phyloP scores from a whole-genome alignment of 2,329 filamentous ascomycete genomes.

The Dactylellina haptotyla region DNA sequence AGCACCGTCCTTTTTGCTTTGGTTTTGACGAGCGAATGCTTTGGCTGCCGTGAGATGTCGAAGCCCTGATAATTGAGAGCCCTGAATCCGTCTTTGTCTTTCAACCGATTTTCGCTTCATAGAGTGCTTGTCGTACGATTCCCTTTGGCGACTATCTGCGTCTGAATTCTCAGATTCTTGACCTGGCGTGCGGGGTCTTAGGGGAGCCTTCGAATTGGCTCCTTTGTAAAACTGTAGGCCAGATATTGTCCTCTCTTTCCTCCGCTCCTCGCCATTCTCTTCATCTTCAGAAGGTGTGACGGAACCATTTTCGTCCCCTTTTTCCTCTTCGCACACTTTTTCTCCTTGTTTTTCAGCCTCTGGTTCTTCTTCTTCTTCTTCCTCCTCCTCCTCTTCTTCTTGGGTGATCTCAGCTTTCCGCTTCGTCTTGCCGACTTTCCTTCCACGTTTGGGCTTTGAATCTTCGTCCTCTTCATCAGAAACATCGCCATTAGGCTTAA shows the following conservation, averaged over 20 bases:
- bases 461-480: constrained; percentile 12
- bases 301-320: background rate
- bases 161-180: background rate
- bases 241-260: too few species aligned
- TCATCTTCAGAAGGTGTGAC: background rate
- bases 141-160: background rate
- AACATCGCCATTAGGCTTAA: constrained; percentile 13
- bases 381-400: background rate
- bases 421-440: background rate
- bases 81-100: background rate
- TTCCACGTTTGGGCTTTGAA: constrained; percentile 5
- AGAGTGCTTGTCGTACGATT: background rate
- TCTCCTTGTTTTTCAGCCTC: background rate
- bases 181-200: too few species aligned
- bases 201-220: too few species aligned
- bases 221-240: too few species aligned
- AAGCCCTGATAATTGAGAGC: background rate
- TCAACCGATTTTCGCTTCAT: constrained; percentile 26
- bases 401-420: background rate
- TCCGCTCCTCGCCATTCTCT: background rate
- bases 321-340: background rate
- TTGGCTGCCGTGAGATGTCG: constrained; percentile 20
- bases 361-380: background rate
- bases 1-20: constrained; percentile 19
- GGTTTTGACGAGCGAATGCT: constrained; percentile 28